Conservation (phyloP, 306 rosid genomes). For the Quillaja saponaria region DNA sequence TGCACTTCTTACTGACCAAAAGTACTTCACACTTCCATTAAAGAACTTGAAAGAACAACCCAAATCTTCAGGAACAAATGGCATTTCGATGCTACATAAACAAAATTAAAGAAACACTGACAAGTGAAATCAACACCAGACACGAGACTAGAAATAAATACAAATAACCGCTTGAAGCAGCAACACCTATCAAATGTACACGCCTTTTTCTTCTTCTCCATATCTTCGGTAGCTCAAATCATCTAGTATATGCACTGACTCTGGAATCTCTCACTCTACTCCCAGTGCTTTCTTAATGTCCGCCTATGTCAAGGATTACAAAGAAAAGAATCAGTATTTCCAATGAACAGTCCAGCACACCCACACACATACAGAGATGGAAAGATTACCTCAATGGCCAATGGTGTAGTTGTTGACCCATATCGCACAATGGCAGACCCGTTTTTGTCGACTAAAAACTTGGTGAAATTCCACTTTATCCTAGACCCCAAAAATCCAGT, state of each 20-base stretch:
- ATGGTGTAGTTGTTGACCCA: constrained; percentile 63
- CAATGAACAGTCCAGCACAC: constrained; percentile 9
- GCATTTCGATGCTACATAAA: not conserved
- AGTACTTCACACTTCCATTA: constrained; percentile 5
- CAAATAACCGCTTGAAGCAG: constrained; percentile 17
- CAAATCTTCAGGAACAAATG: constrained; percentile 6
- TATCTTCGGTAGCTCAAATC: constrained; percentile 16
- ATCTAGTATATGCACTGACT: too few species aligned
- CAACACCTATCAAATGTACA: constrained; percentile 27
- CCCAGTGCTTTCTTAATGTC: constrained; percentile 83
- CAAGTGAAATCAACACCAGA: constrained; percentile 2
- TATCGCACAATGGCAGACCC: constrained; percentile 71
- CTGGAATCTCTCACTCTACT: constrained; percentile 40
- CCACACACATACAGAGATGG: not conserved
- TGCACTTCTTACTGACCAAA: constrained; percentile 9
- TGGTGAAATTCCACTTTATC: constrained; percentile 96
- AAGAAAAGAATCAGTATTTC: constrained; percentile 21
- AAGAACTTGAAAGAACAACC: constrained; percentile 28
- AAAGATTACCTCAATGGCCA: constrained; percentile 62
- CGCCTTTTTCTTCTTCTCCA: constrained; percentile 7
- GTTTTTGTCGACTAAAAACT: constrained; percentile 72
- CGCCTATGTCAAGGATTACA: constrained; percentile 41
- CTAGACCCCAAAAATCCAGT: constrained; percentile 60
- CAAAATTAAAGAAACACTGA: constrained; percentile 11
- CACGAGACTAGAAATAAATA: not conserved